Percentiles rank a stretch among this genome's conserved stretches.
These are phyloP conservation scores for Mycena albidolilacea DNA, from an alignment of 768 basidiomycete genomes.

Conservation along the genomic window DNA sequence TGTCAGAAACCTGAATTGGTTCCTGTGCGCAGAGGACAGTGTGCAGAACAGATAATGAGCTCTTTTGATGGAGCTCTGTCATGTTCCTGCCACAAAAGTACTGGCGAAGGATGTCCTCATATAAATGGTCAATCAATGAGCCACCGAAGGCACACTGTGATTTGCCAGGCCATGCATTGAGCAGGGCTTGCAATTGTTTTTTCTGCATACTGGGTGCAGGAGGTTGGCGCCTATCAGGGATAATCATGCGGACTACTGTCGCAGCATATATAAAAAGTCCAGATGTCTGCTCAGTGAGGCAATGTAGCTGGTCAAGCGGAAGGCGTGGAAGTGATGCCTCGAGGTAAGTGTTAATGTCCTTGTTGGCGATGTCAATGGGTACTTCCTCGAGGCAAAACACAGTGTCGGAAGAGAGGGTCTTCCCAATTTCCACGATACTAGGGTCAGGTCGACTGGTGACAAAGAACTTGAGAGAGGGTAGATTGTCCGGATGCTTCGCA, in stretches of 20 bases:
- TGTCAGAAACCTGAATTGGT: constrained; percentile 5
- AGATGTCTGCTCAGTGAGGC: constrained; percentile 2
- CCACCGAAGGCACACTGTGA: neutral
- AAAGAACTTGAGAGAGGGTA: neutral
- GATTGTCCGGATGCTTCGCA: too few species aligned
- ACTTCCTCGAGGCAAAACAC: constrained; percentile 3
- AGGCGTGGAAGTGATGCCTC: neutral
- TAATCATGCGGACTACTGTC: constrained; percentile 3
- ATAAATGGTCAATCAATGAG: constrained; percentile 2
- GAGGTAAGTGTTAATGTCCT: constrained; percentile 11
- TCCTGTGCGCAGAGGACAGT: constrained; percentile 10
- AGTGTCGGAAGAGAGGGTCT: neutral
- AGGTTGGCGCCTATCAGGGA: neutral
- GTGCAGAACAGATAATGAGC: neutral
- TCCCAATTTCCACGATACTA: neutral
- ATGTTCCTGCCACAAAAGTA: neutral
- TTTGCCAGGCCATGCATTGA: constrained; percentile 10
- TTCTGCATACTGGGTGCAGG: neutral
- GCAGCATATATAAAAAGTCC: constrained; percentile 19
- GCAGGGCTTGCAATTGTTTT: neutral
- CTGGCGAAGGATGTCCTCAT: constrained; percentile 8
- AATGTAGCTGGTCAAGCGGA: neutral
- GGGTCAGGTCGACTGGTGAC: constrained; percentile 9
- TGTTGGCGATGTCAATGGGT: neutral
- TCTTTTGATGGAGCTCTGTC: neutral